Evolutionary conservation across 176 grass and related monocot species (phyloP).

Genomic region (Triticum urartu): DNA sequence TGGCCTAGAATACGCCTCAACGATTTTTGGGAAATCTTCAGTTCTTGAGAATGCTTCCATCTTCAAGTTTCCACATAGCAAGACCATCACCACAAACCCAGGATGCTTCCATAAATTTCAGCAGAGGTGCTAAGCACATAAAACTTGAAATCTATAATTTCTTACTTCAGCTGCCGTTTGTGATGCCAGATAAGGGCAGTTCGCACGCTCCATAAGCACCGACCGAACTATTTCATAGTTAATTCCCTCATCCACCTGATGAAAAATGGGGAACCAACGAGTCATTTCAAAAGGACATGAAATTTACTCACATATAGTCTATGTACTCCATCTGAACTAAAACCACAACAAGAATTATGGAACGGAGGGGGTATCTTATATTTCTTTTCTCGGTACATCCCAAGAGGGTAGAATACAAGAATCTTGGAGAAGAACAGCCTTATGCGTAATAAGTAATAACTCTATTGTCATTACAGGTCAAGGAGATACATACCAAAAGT

Average conservation of each 20-base stretch:
- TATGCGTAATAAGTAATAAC: not conserved
- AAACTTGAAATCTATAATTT: not conserved
- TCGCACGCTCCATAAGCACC: slow-evolving; percentile 79
- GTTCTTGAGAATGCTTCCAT: no score
- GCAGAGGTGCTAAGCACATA: not conserved
- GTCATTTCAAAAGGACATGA: not conserved
- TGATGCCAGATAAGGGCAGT: slow-evolving; percentile 80
- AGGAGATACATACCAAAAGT: slow-evolving; percentile 70
- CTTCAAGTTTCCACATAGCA: no score
- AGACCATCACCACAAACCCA: not conserved
- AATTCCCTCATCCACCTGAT: slow-evolving; percentile 80
- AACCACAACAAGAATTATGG: no score
- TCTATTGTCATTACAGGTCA: slow-evolving; percentile 19
- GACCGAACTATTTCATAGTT: slow-evolving; percentile 80
- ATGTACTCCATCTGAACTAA: not conserved
- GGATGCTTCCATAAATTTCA: not conserved
- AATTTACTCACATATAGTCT: not conserved
- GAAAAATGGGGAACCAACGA: slow-evolving; percentile 19
- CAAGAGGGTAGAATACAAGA: not conserved
- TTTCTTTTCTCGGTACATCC: no score
- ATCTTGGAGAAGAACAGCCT: not conserved
- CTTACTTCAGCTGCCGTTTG: slow-evolving; percentile 79
- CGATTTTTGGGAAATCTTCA: no score
- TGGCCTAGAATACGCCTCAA: no score
- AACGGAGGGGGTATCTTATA: no score